phyloP scores from a whole-genome alignment of 192 early-diverging fungal species.

The Coemansia sp. region DNA sequence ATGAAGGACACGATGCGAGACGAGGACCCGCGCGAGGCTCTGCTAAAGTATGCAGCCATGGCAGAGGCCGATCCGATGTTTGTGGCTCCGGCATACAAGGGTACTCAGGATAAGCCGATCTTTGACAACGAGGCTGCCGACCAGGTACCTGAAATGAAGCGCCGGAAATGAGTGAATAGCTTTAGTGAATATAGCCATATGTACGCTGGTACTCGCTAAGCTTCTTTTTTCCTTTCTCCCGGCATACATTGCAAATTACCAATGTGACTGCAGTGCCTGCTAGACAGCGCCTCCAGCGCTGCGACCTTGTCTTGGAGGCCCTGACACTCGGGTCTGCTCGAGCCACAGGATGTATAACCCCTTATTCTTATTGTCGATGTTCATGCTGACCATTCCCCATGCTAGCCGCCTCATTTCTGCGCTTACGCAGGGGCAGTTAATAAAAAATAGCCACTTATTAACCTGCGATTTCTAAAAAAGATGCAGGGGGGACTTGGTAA shows the following conservation, averaged over 20 bases:
- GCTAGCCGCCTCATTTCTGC: background rate
- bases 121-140: conserved; percentile 54
- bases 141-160: conserved; percentile 36
- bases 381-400: background rate
- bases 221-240: background rate
- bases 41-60: conserved; percentile 82
- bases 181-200: background rate
- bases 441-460: too few relatives aligned
- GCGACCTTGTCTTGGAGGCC: background rate
- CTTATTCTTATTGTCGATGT: background rate
- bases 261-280: background rate
- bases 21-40: conserved; percentile 92
- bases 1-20: conserved; percentile 75
- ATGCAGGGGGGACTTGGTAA: too few relatives aligned
- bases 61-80: conserved; percentile 86
- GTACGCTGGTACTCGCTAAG: background rate
- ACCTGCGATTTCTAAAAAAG: too few relatives aligned
- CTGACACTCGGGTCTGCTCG: background rate
- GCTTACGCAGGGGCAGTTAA: background rate
- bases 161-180: conserved; percentile 24
- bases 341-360: background rate
- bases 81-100: conserved; percentile 81
- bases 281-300: background rate
- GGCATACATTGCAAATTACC: background rate
- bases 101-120: conserved; percentile 73